Percentiles rank a stretch among this genome's conserved stretches.
phyloP scores from a whole-genome alignment of 2,329 filamentous ascomycete genomes.

The Chaetomium sp. region DNA sequence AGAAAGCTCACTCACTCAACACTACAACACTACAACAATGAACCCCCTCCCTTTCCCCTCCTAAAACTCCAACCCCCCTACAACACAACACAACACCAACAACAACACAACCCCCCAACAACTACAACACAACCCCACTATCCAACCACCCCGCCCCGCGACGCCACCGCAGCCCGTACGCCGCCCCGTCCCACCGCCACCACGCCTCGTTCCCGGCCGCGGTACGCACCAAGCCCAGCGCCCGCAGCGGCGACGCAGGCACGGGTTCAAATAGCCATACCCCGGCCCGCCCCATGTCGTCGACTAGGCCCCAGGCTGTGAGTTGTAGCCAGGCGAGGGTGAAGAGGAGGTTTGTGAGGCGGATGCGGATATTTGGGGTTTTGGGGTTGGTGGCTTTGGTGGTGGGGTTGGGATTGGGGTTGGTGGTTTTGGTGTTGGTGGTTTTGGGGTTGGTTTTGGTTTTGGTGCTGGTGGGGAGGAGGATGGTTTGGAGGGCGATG shows the following conservation, averaged over 20 bases:
- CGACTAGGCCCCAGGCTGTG: constrained; percentile 66
- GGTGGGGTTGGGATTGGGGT: neutral
- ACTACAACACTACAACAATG: neutral
- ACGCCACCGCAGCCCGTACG: constrained; percentile 58
- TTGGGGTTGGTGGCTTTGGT: neutral
- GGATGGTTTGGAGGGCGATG: constrained; percentile 59
- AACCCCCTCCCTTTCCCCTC: neutral
- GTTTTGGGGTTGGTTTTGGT: no score
- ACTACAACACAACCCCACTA: constrained; percentile 40
- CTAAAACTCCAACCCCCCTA: no score
- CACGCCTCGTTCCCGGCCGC: constrained; percentile 59
- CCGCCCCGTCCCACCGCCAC: constrained; percentile 63
- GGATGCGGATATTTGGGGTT: constrained; percentile 44
- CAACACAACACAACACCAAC: neutral
- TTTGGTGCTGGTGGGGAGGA: constrained; percentile 34
- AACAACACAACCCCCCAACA: neutral
- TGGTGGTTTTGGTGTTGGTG: constrained; percentile 3
- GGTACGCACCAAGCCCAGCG: constrained; percentile 59
- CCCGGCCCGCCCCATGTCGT: constrained; percentile 74
- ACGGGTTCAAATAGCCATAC: constrained; percentile 82
- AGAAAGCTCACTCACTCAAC: neutral
- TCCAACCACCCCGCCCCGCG: constrained; percentile 65
- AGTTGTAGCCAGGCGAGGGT: constrained; percentile 67
- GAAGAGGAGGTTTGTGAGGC: constrained; percentile 61
- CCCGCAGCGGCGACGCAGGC: constrained; percentile 72